Base-by-base conservation (phyloP, 345 rosid genomes). In the Nasturtium officinale region DNA sequence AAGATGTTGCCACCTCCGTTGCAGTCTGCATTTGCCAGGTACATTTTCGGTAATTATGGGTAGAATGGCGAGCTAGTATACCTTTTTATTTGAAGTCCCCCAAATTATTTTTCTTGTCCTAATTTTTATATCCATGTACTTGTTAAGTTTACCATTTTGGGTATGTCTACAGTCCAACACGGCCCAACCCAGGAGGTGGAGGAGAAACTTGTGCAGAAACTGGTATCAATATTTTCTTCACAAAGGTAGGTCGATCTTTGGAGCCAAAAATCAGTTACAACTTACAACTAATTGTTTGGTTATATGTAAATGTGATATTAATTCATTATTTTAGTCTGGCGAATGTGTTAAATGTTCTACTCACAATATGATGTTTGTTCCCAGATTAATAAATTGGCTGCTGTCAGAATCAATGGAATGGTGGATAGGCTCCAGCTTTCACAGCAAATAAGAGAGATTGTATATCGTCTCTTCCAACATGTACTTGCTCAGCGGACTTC, bases 181-280 rank as follows among this genome's bases (percentile, higher is more conserved):
- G 96, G 47, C 97, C 93, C 65, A 85, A 79, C 78, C 99, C 97
- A 5, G 96, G 96, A 75, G 90, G 99, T 30, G 96, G 96, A 69
- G 99, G 99, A 65, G 99, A 91, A 87, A 95, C 99, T 59, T 95
- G 96, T 73, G 99, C 97, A 20, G 99, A 95, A 84, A 91, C 97
- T 38, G 97, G 89, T 54, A 88, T 91, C 74, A 87, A 74, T 79
- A 83, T 95, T 62, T 91, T 91, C 82, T 91, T 91, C 77, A 70
- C 87, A 74, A 95, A 91, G 96, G 99, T 91, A 75, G 42, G 61
- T 60, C 71, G 4, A 61, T 60, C 45, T 42, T 52, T 50, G 45
- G 53, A 43, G 45, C 17, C 21, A n/a, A 43, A 43, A n/a, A 15
- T 43, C 18, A 15, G 48, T 15, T 43, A 43, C 48, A 43, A 43